These are phyloP conservation scores for Talaromyces trachyspermus DNA, from an alignment of 495 filamentous ascomycete genomes.

Conservation along the genomic window DNA sequence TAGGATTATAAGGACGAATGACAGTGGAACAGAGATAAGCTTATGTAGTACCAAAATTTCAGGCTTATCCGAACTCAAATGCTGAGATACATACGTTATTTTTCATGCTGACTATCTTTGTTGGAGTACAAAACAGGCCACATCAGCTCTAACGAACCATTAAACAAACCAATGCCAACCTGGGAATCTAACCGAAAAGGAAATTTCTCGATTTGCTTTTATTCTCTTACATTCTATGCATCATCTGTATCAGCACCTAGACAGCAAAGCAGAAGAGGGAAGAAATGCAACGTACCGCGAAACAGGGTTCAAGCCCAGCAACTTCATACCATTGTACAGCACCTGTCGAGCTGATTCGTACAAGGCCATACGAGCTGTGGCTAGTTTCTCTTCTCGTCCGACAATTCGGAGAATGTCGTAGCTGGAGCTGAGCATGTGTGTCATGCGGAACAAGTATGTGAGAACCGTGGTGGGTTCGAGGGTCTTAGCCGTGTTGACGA, in stretches of 20 bases:
- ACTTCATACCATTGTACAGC: constrained; percentile 73
- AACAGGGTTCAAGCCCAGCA: constrained; percentile 74
- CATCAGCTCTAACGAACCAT: too few species aligned
- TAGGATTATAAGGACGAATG: too few species aligned
- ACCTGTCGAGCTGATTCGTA: constrained; percentile 75
- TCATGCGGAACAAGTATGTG: constrained; percentile 84
- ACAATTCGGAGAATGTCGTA: constrained; percentile 78
- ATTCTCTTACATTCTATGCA: constrained; percentile 4
- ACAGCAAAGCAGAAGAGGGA: constrained; percentile 46
- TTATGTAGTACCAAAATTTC: too few species aligned
- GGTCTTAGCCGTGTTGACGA: constrained; percentile 53
- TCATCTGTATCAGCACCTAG: background rate
- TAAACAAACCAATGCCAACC: too few species aligned
- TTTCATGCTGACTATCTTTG: too few species aligned
- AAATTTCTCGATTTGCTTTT: background rate
- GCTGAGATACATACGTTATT: too few species aligned
- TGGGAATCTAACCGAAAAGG: constrained; percentile 20
- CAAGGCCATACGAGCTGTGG: constrained; percentile 72
- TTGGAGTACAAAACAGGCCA: too few species aligned
- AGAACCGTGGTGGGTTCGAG: constrained; percentile 63
- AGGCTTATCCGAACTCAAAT: too few species aligned
- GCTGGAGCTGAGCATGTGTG: constrained; percentile 71
- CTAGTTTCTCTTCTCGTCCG: constrained; percentile 61
- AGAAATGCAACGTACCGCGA: constrained; percentile 40
- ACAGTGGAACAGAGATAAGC: too few species aligned